Evolutionary conservation across 2,329 filamentous ascomycete species (phyloP), one percentile per base, ranked within the genome.

Genomic region (Fusarium mundagurra): DNA sequence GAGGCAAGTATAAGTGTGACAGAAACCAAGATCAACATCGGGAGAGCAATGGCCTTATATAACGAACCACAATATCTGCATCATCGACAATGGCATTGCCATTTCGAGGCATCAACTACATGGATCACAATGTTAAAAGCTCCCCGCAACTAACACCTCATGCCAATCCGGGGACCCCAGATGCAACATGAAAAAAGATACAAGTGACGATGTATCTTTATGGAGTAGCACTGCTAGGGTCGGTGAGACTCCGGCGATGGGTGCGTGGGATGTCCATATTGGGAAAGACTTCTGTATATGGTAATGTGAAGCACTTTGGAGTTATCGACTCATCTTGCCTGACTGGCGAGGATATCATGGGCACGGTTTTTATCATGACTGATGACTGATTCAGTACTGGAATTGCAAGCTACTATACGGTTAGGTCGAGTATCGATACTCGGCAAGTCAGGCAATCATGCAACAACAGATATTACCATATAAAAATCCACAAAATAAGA

Each of bases 121-220:
- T 33, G 34, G 62, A 53, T 67, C 53, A 27, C 22, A 60, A 22
- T 53, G 18, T 41, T 29, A 43, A 20, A 20, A 43, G n/a, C 47
- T 60, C 61, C 43, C 61, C 34, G 43, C 43, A 64, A 59, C 51
- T 24, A 39, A 63, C 22, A 55, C 6, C 36, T 57, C 31, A 41
- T 70, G 67, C 47, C 61, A 69, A 76, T 76, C 74, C 63, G 74
- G 73, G 73, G 74, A 73, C 74, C 73, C 74, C 74, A 76, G 74
- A 76, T 67, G 27, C 64, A 41, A 64, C 54, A 65, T 20, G 47
- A 20, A 43, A 48, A 44, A 48, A 43, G 41, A 36, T 48, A 61
- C 41, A 55, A 55, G 3, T 31, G 17, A 24, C 13, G 36, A 57
- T 57, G 43, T 36, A 51, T 27, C 33, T 22, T 29, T 50, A 39